Percentiles rank a stretch among this genome's conserved stretches.
phyloP scores from a whole-genome alignment of 306 rosid species.

The Canavalia ensiformis region DNA sequence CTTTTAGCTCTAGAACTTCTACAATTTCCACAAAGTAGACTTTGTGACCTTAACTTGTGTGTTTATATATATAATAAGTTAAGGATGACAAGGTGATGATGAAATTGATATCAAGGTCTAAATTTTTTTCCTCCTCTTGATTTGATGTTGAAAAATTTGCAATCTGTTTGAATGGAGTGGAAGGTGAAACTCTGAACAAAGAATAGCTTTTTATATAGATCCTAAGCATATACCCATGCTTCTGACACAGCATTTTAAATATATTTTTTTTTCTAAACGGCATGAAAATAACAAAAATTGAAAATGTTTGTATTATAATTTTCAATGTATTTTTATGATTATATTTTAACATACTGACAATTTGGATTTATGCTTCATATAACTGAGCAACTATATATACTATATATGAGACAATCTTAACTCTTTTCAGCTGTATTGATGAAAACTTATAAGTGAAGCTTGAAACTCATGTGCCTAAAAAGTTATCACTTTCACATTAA shows the following conservation, averaged over 20 bases:
- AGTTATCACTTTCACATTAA: neutral
- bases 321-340: neutral
- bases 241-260: neutral
- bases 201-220: neutral
- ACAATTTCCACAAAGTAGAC: neutral
- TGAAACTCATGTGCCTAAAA: slow-evolving; percentile 11
- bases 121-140: neutral
- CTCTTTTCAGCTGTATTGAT: slow-evolving; percentile 1
- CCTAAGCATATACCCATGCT: neutral
- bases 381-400: neutral
- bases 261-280: neutral
- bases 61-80: neutral
- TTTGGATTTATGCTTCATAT: neutral
- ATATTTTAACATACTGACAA: neutral
- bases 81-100: neutral
- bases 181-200: neutral
- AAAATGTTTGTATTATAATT: neutral
- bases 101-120: neutral
- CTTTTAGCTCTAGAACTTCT: slow-evolving; percentile 6
- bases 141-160: too few species aligned
- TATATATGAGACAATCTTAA: neutral
- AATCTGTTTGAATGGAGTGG: neutral
- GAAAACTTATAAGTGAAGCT: neutral
- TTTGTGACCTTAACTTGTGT: neutral
- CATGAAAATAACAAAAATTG: neutral